phyloP scores from a whole-genome alignment of 2,329 filamentous ascomycete species.

The Fusarium newnesense region DNA sequence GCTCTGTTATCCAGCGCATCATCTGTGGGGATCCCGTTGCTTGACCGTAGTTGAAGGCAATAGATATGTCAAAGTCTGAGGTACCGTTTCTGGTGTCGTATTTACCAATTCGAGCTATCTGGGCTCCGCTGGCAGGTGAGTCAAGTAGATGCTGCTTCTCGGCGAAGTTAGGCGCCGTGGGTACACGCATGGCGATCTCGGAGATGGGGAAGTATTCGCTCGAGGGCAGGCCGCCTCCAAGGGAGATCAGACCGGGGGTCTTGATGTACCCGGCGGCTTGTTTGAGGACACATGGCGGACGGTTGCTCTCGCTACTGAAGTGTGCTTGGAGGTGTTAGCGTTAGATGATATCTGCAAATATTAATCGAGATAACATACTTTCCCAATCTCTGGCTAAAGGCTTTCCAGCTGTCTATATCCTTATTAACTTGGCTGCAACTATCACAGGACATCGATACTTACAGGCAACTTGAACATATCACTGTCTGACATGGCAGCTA shows the following conservation, averaged over 20 bases:
- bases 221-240: background rate
- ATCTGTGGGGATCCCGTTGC: background rate
- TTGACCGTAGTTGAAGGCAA: background rate
- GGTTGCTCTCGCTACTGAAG: background rate
- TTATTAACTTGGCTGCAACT: background rate
- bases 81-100: background rate
- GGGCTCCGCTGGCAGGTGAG: rapidly evolving
- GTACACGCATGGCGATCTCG: background rate
- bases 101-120: background rate
- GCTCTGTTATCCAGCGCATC: background rate
- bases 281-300: background rate
- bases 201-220: background rate
- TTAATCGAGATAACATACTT: rapidly evolving
- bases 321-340: rapidly evolving
- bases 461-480: background rate
- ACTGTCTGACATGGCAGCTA: background rate
- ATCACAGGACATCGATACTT: rapidly evolving
- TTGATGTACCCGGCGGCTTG: background rate
- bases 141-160: background rate
- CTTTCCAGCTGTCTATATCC: background rate
- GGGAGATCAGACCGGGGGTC: background rate
- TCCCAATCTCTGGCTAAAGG: rapidly evolving
- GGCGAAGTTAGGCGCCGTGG: rapidly evolving
- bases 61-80: background rate
- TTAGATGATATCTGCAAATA: background rate